A percentile compares a stretch with the other conserved stretches of the same genome.
phyloP scores from a whole-genome alignment of 2,329 filamentous ascomycete species.

The Metarhizium guizhouense region DNA sequence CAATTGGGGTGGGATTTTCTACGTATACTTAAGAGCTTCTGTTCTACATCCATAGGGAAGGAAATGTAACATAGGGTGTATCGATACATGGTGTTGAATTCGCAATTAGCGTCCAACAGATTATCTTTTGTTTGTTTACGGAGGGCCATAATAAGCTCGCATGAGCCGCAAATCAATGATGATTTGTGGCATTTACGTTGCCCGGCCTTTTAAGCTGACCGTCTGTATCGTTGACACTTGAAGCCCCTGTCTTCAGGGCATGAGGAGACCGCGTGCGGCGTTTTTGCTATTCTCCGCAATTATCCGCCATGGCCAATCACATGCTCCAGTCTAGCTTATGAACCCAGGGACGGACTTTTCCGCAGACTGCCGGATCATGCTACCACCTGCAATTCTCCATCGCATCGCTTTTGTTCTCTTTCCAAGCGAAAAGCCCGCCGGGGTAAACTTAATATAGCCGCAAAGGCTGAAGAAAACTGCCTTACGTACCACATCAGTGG shows the following conservation, averaged over 20 bases:
- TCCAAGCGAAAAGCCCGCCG: slow-evolving; percentile 10
- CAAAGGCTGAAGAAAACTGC: not conserved
- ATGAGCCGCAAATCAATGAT: not conserved
- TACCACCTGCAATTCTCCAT: not conserved
- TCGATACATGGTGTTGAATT: slow-evolving; percentile 5
- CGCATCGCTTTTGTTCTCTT: not conserved
- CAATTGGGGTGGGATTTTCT: not conserved
- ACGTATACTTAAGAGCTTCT: slow-evolving; percentile 8
- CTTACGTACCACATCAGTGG: not conserved
- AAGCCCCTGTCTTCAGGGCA: not conserved
- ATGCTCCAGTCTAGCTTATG: not conserved
- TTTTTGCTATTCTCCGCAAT: slow-evolving; percentile 4
- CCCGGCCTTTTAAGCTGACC: not conserved
- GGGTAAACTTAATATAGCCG: slow-evolving; percentile 8
- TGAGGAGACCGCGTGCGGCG: not conserved
- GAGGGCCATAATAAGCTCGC: not conserved
- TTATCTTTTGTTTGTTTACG: not conserved
- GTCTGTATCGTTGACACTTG: too few species aligned
- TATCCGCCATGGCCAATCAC: slow-evolving; percentile 6
- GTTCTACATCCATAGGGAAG: not conserved
- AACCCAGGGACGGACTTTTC: slow-evolving; percentile 10
- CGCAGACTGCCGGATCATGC: slow-evolving; percentile 1
- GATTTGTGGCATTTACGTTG: too few species aligned
- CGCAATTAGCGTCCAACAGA: slow-evolving; percentile 1
- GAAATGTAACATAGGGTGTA: slow-evolving; percentile 7